These are phyloP conservation scores for Thelephora ganbajun DNA, from an alignment of 768 basidiomycete species.

Conservation along the genomic window DNA sequence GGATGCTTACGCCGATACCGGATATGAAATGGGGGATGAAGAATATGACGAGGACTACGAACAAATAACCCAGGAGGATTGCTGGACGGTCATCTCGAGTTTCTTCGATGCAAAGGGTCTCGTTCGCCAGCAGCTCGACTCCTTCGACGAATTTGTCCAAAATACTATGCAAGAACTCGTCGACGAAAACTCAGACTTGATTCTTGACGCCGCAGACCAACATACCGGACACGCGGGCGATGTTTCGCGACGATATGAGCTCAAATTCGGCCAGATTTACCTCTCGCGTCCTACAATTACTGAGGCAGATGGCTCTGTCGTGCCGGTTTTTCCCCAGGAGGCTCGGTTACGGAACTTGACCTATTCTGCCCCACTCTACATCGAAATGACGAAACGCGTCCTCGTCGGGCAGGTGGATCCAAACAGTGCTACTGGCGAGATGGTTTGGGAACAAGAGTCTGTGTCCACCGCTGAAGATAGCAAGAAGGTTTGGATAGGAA, in stretches of 20 bases:
- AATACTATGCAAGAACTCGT: conserved; percentile 99
- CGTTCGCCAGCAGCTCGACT: conserved; percentile 94
- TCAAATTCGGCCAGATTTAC: conserved; percentile 96
- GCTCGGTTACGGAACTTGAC: conserved; percentile 90
- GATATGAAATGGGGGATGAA: conserved; percentile 40
- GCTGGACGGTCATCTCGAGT: conserved; percentile 90
- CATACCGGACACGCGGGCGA: conserved; percentile 76
- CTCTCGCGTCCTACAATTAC: conserved; percentile 90
- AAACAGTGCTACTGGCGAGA: conserved; percentile 67
- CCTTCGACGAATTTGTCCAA: conserved; percentile 97
- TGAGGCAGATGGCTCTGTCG: conserved; percentile 88
- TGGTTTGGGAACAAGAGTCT: conserved; percentile 64
- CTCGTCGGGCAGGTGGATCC: conserved; percentile 70
- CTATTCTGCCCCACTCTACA: conserved; percentile 89
- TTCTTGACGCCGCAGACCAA: conserved; percentile 92
- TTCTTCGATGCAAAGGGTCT: conserved; percentile 98
- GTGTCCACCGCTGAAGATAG: conserved; percentile 48
- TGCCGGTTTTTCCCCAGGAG: conserved; percentile 93
- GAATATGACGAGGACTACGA: conserved; percentile 46
- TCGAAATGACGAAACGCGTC: conserved; percentile 88
- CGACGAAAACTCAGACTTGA: conserved; percentile 91
- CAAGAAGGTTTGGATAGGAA: conserved; percentile 89
- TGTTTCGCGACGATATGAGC: conserved; percentile 87
- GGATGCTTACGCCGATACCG: conserved; percentile 39
- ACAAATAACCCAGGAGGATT: conserved; percentile 84